Percentiles rank a stretch among this genome's conserved stretches.
These are phyloP conservation scores for Geranium incanum DNA, from an alignment of 441 rosid genomes.

Conservation along the genomic window DNA sequence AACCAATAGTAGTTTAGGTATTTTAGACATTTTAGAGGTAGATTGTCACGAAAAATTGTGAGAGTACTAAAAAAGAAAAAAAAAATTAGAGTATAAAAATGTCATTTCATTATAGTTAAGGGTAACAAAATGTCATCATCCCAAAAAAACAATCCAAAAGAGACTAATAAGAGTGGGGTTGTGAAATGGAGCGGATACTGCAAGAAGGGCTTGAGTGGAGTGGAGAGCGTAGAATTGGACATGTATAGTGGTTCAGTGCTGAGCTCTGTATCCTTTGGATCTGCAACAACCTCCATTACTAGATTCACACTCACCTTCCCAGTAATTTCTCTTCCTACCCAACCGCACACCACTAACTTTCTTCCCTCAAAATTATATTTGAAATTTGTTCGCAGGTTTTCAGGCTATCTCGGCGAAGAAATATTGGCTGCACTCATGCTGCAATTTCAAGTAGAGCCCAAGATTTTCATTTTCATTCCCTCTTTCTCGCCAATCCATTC, in stretches of 20 bases:
- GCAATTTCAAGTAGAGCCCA: neutral
- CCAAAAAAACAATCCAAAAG: too few relatives aligned
- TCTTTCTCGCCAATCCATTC: neutral
- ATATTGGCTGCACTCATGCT: neutral
- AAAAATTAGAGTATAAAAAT: too few relatives aligned
- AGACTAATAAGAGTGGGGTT: too few relatives aligned
- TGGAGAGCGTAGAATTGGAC: neutral
- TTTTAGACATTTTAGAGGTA: too few relatives aligned
- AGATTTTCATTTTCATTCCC: neutral
- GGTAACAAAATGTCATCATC: too few relatives aligned
- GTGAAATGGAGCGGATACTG: too few relatives aligned
- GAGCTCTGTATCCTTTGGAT: neutral
- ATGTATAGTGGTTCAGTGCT: neutral
- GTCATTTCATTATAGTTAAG: too few relatives aligned
- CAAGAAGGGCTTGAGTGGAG: too few relatives aligned
- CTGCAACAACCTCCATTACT: neutral
- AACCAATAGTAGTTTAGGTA: too few relatives aligned
- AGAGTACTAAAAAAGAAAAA: too few relatives aligned
- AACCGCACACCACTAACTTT: neutral
- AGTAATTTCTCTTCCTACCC: neutral
- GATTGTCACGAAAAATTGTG: too few relatives aligned
- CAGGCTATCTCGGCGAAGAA: neutral
- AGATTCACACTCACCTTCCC: neutral
- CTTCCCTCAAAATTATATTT: neutral
- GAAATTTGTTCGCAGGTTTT: conserved; percentile 1